Base-by-base conservation (phyloP, 2,329 filamentous ascomycete genomes). In the Penicillium sp. region DNA sequence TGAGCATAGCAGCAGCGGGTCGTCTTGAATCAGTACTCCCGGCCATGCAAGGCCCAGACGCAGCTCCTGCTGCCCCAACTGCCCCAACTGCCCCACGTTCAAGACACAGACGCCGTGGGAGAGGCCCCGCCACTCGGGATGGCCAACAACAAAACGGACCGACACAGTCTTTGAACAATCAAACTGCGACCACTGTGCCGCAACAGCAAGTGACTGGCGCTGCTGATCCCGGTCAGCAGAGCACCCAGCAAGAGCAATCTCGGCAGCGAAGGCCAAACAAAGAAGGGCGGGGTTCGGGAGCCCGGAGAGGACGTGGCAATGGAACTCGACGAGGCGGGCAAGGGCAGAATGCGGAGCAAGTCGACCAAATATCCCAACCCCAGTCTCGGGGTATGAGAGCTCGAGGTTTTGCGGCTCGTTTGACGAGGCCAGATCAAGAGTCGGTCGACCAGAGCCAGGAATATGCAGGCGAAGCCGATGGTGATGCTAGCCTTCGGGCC, bases 401-500 rank as follows among this genome's bases (percentile, higher is more conserved):
- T 38, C 72, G 78, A 66, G 70, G 72, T 10, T 82, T 83, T 68
- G 77, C 78, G 24, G 79, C 79, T 17, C 76, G 79, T 53, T 73
- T 82, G 59, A 81, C 77, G 9, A 69, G 71, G n/a, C 61, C 68
- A 13, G 69, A 68, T 4, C 68, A 70, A 47, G 55, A 60, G 30
- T 56, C 64, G 19, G 67, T 63, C 53, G 69, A 64, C 24, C 53
- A 58, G 26, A 37, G n/a, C 35, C 42, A 53, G 38, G 64, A 59
- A 6, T 26, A 55, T 12, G 55, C 37, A 28, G 66, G 40, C 3
- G 62, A 70, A 26, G 13, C 15, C 13, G 63, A 63, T 17, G 68
- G 67, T 19, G 56, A 66, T 7, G 62, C 62, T 33, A 58, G 45
- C 19, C 66, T 80, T 42, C 72, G 77, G 50, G 73, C 75, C 13